Base-by-base conservation (phyloP, 2,329 filamentous ascomycete genomes). In the Lachnellula cervina region DNA sequence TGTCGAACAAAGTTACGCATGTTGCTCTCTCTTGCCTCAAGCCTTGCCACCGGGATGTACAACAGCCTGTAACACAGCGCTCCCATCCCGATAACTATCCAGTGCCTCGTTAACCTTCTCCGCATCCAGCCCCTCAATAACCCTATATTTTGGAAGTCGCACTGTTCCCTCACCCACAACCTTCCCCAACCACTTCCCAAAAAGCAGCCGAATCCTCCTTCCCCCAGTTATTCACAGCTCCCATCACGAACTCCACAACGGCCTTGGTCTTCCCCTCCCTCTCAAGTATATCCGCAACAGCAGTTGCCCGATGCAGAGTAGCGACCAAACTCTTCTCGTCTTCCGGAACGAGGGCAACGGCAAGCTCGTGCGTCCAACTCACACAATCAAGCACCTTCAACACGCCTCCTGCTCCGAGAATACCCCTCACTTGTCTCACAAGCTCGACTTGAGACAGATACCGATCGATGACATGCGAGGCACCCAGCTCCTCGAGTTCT, bases 391-490 rank as follows among this genome's bases (percentile, higher is more conserved):
- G 17, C 19, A 43, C 40, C 5, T 11, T 14, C 8, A 17, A 17
- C 7, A 43, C 40, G 9, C 19, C 40, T 21, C n/a, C 40, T 43
- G 14, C 40, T 11, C 40, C 40, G 9, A 43, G 17, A 21, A 43
- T 23, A 11, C 9, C 9, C 5, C 19, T 9, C 19, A 43, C 19
- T 21, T 9, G 5, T 11, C 2, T 21, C 9, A 43, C 19, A 13
- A 43, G 1, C 19, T n/a, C 40, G 4, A 11, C 17, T 21, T 43
- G 40, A 5, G 16, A 11, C 40, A 17, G 19, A 21, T 43, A 67
- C 6, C 74, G 72, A 54, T 74, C 70, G 9, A 75, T 56, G 4
- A 76, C 65, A 59, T 75, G 68, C 1, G 73, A 76, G 0, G 74
- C 74, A 1, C 74, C 74, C 42, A 64, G 67, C 5, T 49, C 57